These are phyloP conservation scores for Pelargonium cotyledonis DNA, from an alignment of 441 rosid genomes.

Conservation along the genomic window DNA sequence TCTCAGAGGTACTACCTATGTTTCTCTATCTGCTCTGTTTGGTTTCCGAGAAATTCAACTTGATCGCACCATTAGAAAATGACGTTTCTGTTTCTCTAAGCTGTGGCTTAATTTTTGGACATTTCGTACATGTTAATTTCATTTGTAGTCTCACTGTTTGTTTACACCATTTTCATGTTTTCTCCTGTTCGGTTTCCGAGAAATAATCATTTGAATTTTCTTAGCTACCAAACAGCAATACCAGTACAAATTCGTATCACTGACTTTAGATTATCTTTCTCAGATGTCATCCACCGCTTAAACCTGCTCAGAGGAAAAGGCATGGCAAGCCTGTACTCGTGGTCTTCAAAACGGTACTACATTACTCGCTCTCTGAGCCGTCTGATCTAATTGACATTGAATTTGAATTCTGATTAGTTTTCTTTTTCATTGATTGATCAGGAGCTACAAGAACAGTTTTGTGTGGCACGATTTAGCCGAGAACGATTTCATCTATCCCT, in stretches of 20 bases:
- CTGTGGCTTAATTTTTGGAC: too few species aligned
- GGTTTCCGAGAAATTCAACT: slow-evolving; percentile 17
- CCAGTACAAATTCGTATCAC: too few species aligned
- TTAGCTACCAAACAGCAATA: slow-evolving; percentile 11
- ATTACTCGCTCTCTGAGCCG: slow-evolving; percentile 3
- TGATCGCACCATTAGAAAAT: too few species aligned
- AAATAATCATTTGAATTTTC: slow-evolving; percentile 15
- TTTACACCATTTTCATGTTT: too few species aligned
- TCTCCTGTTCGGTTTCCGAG: too few species aligned
- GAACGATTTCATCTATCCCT: slow-evolving; percentile 63
- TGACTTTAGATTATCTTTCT: background rate
- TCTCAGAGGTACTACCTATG: slow-evolving; percentile 45
- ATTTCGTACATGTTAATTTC: too few species aligned
- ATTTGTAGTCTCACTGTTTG: too few species aligned
- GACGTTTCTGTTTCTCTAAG: too few species aligned
- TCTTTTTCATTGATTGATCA: slow-evolving; percentile 22
- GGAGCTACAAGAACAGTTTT: slow-evolving; percentile 85
- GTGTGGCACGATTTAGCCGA: slow-evolving; percentile 91
- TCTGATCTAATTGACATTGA: slow-evolving; percentile 16
- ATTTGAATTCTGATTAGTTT: too few species aligned
- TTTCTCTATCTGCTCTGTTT: slow-evolving; percentile 5
- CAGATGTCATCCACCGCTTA: slow-evolving; percentile 75
- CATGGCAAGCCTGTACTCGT: slow-evolving; percentile 77
- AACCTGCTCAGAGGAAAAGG: slow-evolving; percentile 76
- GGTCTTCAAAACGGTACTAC: slow-evolving; percentile 84